A percentile compares a stretch with the other conserved stretches of the same genome.
Conservation (phyloP, 495 filamentous ascomycete species). For the Penicillium parvum region DNA sequence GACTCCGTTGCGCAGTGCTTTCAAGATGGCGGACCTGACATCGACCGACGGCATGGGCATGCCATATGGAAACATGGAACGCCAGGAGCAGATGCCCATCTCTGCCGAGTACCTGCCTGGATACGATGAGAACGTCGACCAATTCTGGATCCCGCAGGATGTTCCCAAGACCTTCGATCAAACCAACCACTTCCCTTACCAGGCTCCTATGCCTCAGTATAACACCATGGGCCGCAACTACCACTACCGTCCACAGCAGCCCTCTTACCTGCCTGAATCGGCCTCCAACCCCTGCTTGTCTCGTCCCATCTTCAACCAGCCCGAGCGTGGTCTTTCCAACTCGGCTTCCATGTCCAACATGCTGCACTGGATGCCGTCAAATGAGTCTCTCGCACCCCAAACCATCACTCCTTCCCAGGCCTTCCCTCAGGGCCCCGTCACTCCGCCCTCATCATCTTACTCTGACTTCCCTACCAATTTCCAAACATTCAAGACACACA, state of each 20-base stretch:
- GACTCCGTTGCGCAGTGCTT: slow-evolving; percentile 38
- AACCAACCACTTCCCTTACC: slow-evolving; percentile 32
- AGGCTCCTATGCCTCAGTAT: slow-evolving; percentile 35
- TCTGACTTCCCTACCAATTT: slow-evolving; percentile 38
- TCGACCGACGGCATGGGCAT: slow-evolving; percentile 33
- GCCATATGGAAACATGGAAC: slow-evolving; percentile 33
- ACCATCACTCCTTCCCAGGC: slow-evolving; percentile 40
- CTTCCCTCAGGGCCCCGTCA: slow-evolving; percentile 30
- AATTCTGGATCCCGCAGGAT: slow-evolving; percentile 40
- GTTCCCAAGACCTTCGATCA: slow-evolving; percentile 39
- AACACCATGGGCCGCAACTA: slow-evolving; percentile 36
- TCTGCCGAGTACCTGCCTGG: slow-evolving; percentile 35
- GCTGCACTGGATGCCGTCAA: slow-evolving; percentile 37
- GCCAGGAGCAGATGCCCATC: slow-evolving; percentile 37
- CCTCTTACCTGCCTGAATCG: slow-evolving; percentile 38
- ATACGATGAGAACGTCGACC: slow-evolving; percentile 44
- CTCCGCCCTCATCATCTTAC: slow-evolving; percentile 39
- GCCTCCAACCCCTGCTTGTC: slow-evolving; percentile 42
- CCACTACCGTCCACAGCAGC: slow-evolving; percentile 34
- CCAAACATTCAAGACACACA: slow-evolving; percentile 37
- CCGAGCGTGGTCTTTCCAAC: slow-evolving; percentile 35
- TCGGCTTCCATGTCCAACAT: slow-evolving; percentile 45
- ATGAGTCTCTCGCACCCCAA: slow-evolving; percentile 37
- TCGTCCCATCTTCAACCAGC: slow-evolving; percentile 42
- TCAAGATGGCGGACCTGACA: slow-evolving; percentile 35